A percentile compares a stretch with the other conserved stretches of the same genome.
These are phyloP conservation scores for Zymoseptoria passerinii DNA, from an alignment of 2,329 filamentous ascomycete species.

Conservation along the genomic window DNA sequence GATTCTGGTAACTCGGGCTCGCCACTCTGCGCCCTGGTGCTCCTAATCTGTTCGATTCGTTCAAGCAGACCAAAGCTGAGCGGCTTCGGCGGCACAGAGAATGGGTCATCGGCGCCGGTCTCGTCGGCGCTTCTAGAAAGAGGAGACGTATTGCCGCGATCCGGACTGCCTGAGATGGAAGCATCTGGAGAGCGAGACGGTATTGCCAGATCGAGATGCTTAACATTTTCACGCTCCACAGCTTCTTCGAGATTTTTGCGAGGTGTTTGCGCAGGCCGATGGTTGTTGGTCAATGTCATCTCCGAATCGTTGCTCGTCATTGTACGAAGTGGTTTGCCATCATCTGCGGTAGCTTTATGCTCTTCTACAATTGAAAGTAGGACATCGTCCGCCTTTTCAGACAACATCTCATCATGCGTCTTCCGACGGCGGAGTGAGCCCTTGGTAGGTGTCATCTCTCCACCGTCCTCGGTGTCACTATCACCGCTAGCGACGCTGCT, in stretches of 20 bases:
- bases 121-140: background rate
- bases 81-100: constrained; percentile 27
- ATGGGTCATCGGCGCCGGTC: constrained; percentile 17
- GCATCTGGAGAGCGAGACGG: constrained; percentile 28
- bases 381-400: constrained; percentile 56
- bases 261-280: constrained; percentile 20
- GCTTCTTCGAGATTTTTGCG: constrained; percentile 26
- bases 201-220: constrained; percentile 54
- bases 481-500: constrained; percentile 25
- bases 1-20: constrained; percentile 24
- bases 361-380: constrained; percentile 59
- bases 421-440: constrained; percentile 30
- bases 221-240: constrained; percentile 46
- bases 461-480: constrained; percentile 54
- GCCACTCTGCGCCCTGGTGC: constrained; percentile 16
- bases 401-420: constrained; percentile 38
- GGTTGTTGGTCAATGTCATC: constrained; percentile 8
- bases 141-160: background rate
- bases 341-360: constrained; percentile 33
- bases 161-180: background rate
- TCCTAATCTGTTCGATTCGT: constrained; percentile 32
- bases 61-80: constrained; percentile 30
- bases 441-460: constrained; percentile 35
- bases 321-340: constrained; percentile 11
- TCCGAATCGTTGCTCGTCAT: constrained; percentile 13